Evolutionary conservation across 2,329 filamentous ascomycete species (phyloP).

Genomic region (Diaporthe citrichinensis): DNA sequence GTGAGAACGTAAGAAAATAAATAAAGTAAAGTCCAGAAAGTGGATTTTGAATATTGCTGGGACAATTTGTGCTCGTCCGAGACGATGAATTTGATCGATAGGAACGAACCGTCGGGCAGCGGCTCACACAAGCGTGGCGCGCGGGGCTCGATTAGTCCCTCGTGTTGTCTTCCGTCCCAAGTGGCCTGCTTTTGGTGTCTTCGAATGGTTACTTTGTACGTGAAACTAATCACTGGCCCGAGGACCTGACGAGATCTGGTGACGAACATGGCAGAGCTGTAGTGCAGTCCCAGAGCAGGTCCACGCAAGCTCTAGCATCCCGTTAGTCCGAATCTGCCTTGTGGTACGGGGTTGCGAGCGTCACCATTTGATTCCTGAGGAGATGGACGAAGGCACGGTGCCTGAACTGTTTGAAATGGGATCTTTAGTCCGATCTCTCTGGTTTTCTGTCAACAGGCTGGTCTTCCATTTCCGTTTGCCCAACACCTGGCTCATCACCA

Average conservation of each 20-base stretch:
- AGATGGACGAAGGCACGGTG: neutral
- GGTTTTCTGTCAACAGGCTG: too few relatives aligned
- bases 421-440: neutral
- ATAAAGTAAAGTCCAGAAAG: neutral
- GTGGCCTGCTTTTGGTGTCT: neutral
- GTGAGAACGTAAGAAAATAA: neutral
- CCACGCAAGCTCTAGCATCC: neutral
- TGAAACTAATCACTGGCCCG: neutral
- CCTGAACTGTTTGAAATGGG: too few relatives aligned
- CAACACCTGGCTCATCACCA: too few relatives aligned
- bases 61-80: neutral
- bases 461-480: rapidly evolving
- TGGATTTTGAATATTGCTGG: neutral
- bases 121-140: neutral
- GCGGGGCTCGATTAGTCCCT: neutral
- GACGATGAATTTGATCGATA: neutral
- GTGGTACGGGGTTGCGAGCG: neutral
- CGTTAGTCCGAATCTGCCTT: neutral
- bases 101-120: neutral
- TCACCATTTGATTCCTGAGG: neutral
- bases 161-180: neutral
- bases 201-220: neutral
- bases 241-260: neutral
- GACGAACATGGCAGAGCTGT: neutral
- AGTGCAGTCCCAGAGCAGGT: neutral